phyloP scores from a whole-genome alignment of 2,329 filamentous ascomycete genomes.

The Diplodia corticola region DNA sequence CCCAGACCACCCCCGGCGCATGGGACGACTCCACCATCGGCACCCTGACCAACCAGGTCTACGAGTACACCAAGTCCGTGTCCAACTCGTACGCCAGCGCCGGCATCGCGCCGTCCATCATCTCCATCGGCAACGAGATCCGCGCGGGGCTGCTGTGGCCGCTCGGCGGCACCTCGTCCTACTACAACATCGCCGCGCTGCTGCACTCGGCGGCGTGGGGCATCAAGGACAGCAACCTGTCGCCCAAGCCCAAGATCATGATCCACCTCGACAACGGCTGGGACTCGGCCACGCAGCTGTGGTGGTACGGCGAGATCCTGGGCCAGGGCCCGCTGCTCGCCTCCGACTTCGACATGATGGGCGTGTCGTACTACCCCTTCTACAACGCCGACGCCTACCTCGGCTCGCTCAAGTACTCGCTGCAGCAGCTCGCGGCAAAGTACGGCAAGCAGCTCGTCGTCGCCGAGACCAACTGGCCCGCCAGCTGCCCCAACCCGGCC shows the following conservation, averaged over 20 bases:
- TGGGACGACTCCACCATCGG: constrained; percentile 62
- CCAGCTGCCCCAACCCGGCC: constrained; percentile 48
- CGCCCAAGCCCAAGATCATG: constrained; percentile 66
- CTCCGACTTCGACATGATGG: constrained; percentile 69
- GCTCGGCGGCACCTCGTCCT: constrained; percentile 54
- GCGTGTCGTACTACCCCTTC: constrained; percentile 73
- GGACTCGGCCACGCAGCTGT: constrained; percentile 66
- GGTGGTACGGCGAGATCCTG: constrained; percentile 60
- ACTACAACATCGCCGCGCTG: constrained; percentile 61
- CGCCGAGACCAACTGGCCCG: constrained; percentile 71
- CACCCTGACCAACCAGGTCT: constrained; percentile 61
- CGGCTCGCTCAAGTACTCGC: constrained; percentile 54
- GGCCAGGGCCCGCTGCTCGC: constrained; percentile 50
- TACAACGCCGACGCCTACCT: constrained; percentile 63
- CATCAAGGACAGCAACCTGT: constrained; percentile 62
- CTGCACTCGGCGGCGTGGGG: constrained; percentile 65
- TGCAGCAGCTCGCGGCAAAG: constrained; percentile 60
- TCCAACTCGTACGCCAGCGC: constrained; percentile 61
- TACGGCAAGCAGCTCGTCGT: constrained; percentile 70
- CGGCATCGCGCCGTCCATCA: constrained; percentile 58
- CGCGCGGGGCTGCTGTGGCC: constrained; percentile 67
- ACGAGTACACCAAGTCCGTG: constrained; percentile 67
- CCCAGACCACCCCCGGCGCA: constrained; percentile 55
- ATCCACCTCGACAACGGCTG: constrained; percentile 74
- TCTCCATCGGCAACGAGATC: constrained; percentile 75